Evolutionary conservation across 257 asterid species (phyloP).

Genomic region (Przewalskia tangutica): DNA sequence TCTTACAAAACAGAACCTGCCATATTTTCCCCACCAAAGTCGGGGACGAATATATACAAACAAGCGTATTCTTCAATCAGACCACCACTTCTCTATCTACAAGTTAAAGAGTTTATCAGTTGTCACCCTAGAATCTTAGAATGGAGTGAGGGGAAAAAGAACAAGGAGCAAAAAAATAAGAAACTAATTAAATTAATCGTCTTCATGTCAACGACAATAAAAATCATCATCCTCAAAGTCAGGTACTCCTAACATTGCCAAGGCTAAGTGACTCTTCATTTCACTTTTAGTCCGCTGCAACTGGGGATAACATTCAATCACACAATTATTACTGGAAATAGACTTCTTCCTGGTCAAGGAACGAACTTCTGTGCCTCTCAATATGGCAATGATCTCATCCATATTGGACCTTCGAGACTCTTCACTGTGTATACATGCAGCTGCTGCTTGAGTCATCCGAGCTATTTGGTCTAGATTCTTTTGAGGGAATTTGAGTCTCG

Average conservation of each 20-base stretch:
- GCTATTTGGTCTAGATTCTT: slow-evolving; percentile 29
- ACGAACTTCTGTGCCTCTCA: slow-evolving; percentile 39
- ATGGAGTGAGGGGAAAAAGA: background rate
- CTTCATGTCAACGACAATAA: slow-evolving; percentile 36
- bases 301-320: slow-evolving; percentile 28
- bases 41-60: slow-evolving; percentile 10
- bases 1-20: slow-evolving; percentile 9
- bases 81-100: slow-evolving; percentile 30
- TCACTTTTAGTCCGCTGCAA: slow-evolving; percentile 57
- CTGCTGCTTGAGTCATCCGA: slow-evolving; percentile 53
- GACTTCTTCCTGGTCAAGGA: slow-evolving; percentile 28
- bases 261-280: slow-evolving; percentile 67
- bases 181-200: background rate
- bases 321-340: slow-evolving; percentile 13
- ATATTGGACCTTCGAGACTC: slow-evolving; percentile 58
- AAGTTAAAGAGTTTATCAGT: slow-evolving; percentile 5
- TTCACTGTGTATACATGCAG: slow-evolving; percentile 53
- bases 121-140: slow-evolving; percentile 11
- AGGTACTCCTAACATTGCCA: slow-evolving; percentile 82
- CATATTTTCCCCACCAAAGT: background rate
- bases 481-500: slow-evolving; percentile 20
- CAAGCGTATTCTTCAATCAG: slow-evolving; percentile 6
- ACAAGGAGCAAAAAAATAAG: background rate
- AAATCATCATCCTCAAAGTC: slow-evolving; percentile 63
- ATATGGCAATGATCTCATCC: slow-evolving; percentile 38